Evolutionary conservation across 2,329 filamentous ascomycete species (phyloP).

Genomic region (Xylariaceae sp.): DNA sequence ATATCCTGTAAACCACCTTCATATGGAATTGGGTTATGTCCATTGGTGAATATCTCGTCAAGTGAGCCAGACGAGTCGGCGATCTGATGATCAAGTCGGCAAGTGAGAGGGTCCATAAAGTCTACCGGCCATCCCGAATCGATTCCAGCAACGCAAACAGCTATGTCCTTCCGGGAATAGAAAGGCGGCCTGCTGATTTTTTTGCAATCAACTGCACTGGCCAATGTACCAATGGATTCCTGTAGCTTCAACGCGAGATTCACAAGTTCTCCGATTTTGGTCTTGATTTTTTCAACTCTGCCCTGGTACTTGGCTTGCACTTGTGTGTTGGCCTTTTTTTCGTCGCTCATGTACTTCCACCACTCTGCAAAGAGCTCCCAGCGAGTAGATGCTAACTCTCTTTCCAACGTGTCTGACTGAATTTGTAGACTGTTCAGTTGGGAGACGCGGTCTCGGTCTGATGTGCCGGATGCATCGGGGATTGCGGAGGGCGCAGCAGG

Average conservation of each 20-base stretch:
- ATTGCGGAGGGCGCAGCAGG: no score
- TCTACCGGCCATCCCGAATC: slow-evolving; percentile 47
- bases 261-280: neutral
- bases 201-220: slow-evolving; percentile 24
- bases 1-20: no score
- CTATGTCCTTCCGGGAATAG: slow-evolving; percentile 44
- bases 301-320: neutral
- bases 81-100: slow-evolving; percentile 27
- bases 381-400: neutral
- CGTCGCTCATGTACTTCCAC: slow-evolving; percentile 9
- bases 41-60: no score
- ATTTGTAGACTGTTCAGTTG: neutral
- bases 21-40: no score
- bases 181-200: slow-evolving; percentile 35
- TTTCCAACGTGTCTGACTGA: neutral
- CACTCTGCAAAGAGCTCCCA: slow-evolving; percentile 14
- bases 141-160: slow-evolving; percentile 45
- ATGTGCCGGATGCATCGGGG: neutral
- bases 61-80: neutral
- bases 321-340: neutral
- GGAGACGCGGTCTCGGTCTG: neutral
- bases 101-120: slow-evolving; percentile 38
- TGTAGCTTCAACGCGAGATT: neutral
- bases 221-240: neutral
- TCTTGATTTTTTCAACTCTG: neutral